Base-by-base conservation (phyloP, 2,329 filamentous ascomycete genomes). In the Fusarium sp. region DNA sequence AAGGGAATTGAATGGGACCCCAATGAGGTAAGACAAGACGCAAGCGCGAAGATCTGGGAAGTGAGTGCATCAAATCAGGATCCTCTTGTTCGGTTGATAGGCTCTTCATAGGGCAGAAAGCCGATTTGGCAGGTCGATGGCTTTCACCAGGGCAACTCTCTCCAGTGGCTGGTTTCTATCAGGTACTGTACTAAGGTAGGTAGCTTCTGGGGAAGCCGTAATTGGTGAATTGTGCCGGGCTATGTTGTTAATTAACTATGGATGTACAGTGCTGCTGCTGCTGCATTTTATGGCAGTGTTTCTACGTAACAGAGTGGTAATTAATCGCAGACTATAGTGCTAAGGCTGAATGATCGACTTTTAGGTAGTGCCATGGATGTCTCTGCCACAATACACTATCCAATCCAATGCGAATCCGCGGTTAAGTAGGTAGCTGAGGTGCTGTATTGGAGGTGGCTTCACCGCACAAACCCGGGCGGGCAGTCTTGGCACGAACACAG, bases 11-110 rank as follows among this genome's bases (percentile, higher is more conserved):
- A 47, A 65, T 57, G 41, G 61, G 28, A 37, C 47, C 62, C 49
- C 36, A 70, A 70, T 70, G 67, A 70, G 67, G 67, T 70, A 70
- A 70, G 67, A 70, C 67, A 70, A 70, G 67, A 67, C 67, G 41
- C 46, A 16, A 47, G 40, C n/a, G 47, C 65, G 63, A 70, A 57
- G 67, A 70, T 70, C 62, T 50, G 47, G 66, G 51, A 44, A 64
- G 34, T 45, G 54, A 47, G 16, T 40, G 67, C 50, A 57, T 67
- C 46, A 61, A 51, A 68, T 52, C 44, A 64, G 54, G 67, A 33
- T 68, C 49, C 12, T 20, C 16, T 31, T 52, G 23, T 23, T 23
- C 23, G 23, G 23, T 6, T 23, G 23, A 23, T 37, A 50, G 62
- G 45, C n/a, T n/a, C 23, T 45, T 59, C 47, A 47, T 63, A 67